Base-by-base conservation (phyloP, 2,329 filamentous ascomycete species). In the Xylaria sp. region DNA sequence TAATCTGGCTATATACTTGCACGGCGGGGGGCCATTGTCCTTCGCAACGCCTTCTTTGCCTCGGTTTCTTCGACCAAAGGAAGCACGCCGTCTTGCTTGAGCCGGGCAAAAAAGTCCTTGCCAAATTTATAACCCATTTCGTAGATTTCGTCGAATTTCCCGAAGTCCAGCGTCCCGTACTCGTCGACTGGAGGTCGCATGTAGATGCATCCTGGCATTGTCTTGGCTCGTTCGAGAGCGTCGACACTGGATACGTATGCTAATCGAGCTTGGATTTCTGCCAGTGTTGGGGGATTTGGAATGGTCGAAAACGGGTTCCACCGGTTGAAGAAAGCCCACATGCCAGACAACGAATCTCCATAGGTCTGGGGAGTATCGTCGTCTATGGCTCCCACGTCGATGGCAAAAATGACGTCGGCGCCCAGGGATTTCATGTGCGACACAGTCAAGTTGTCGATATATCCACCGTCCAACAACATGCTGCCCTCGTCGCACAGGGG, bases 61-160 rank as follows among this genome's bases (percentile, higher is more conserved):
- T 89, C 89, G 18, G 85, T 88, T 76, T 90, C 88, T 66, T 89
- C 86, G 45, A 83, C 80, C 42, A 89, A 65, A 20, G 84, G 84
- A 62, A 99, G 74, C 38, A 88, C 81, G 0, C 93, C 93, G 65
- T 95, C 82, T 38, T 90, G 89, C 68, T 86, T 87, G 70, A 97
- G 76, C 63, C 86, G 82, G 48, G 85, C 84, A 61, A 99, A 72
- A 69, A 88, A 97, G 49, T 91, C 85, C 70, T 89, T 88, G 4
- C 92, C 94, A 68, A 87, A 99, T 50, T 83, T 81, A 73, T 96
- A 96, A 1, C 94, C 95, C 9, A 97, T 82, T 63, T 89, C 81
- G 67, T 95, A 96, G 49, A 99, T 93, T 78, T 99, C 95, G 66
- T 97, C 93, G 72, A 99, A 99, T 72, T 96, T 97, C 57, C 87